Evolutionary conservation across 371 early-diverging fungal genomes (phyloP), one percentile per base, ranked within the genome.

Genomic region (Smittium culicis): DNA sequence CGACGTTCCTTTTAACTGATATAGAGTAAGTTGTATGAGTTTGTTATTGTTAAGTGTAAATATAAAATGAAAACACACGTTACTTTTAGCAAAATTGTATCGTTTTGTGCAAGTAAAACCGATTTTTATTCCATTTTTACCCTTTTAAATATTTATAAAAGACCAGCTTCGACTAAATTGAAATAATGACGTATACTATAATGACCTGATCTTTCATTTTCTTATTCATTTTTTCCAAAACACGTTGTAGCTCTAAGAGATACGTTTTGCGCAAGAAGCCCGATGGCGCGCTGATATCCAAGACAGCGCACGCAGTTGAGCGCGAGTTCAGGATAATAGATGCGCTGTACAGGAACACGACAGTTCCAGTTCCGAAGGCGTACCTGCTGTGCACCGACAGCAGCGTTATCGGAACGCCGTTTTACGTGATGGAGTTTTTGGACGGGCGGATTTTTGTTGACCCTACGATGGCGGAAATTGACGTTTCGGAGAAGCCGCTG

Each of bases 211-310:
- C n/a, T n/a, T n/a, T n/a, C n/a, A n/a, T n/a, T n/a, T n/a, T n/a
- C n/a, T n/a, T n/a, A n/a, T n/a, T n/a, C n/a, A n/a, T n/a, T n/a
- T n/a, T n/a, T n/a, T n/a, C n/a, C n/a, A n/a, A n/a, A n/a, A n/a
- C n/a, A n/a, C n/a, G n/a, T n/a, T n/a, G n/a, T 34, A 57, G 64
- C 27, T 82, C 82, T 59, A 74, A 77, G 58, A 77, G 76, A 45
- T 91, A 83, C 77, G 93, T 93, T 27, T 78, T 95, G 59, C 88
- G 95, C 66, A 93, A 93, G 79, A 93, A 93, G 75, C 95, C 95
- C 0, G 88, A 91, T 33, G 95, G 95, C 35, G 68, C 81, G 11
- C 78, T 95, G 29, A 65, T 95, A 28, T 89, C 91, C 31, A 82
- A 80, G 29, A 92, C 90, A 0, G 93, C 93, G 0, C 92, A 92